A percentile compares a stretch with the other conserved stretches of the same genome.
These are phyloP conservation scores for Larix kaempferi DNA, from an alignment of 75 land plant genomes.

Conservation along the genomic window DNA sequence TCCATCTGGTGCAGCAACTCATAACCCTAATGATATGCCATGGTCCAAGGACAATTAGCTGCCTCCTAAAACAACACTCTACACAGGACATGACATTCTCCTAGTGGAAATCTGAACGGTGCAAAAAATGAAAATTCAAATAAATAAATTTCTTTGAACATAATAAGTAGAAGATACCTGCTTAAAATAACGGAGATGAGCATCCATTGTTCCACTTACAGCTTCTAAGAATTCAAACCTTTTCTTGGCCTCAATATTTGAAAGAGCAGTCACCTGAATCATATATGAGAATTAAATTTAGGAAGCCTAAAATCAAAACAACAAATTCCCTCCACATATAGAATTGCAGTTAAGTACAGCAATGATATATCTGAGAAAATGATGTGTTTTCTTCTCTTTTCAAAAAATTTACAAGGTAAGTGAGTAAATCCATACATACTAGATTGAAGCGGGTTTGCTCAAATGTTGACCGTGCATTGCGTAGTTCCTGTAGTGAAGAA, in stretches of 20 bases:
- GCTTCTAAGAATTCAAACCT: conserved; percentile 92
- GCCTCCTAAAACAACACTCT: neutral
- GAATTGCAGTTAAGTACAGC: neutral
- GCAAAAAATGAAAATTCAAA: neutral
- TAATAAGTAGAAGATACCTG: conserved; percentile 44
- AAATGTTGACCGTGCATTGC: conserved; percentile 79
- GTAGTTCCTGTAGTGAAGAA: conserved; percentile 65
- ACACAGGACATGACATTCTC: conserved; percentile 3
- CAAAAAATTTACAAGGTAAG: neutral
- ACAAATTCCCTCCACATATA: neutral
- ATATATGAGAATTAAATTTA: neutral
- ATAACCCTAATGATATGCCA: conserved; percentile 60
- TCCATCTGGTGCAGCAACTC: conserved; percentile 99
- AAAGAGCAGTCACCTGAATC: conserved; percentile 54
- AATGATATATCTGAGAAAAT: neutral
- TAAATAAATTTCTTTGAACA: neutral
- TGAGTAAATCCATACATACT: conserved; percentile 40
- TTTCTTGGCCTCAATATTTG: conserved; percentile 88
- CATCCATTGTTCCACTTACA: conserved; percentile 96
- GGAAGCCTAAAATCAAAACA: neutral
- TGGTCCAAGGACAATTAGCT: neutral
- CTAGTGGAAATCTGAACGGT: neutral
- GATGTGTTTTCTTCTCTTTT: neutral
- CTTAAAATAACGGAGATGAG: conserved; percentile 94
- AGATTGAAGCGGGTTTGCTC: conserved; percentile 98